These are phyloP conservation scores for Amaranthus hypochondriacus DNA, from an alignment of 148 eudicot species.

Conservation along the genomic window DNA sequence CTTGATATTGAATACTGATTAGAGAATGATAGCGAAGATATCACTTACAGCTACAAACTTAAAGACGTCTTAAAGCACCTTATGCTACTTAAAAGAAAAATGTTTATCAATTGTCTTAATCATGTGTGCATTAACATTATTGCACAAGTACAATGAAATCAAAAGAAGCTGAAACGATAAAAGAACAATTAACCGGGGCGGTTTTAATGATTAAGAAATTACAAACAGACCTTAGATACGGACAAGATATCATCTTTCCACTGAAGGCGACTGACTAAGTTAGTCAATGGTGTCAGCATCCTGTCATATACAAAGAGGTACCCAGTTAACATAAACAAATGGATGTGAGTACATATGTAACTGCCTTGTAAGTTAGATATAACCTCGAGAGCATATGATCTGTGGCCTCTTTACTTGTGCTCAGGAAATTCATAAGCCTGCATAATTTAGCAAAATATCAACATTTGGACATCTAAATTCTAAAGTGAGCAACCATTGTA, in stretches of 20 bases:
- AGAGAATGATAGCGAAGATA: no score
- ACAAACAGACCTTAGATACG: slow-evolving; percentile 42
- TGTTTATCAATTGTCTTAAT: no score
- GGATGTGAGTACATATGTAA: background rate
- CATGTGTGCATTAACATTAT: no score
- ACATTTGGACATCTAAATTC: background rate
- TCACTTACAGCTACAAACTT: no score
- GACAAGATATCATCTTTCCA: slow-evolving; percentile 48
- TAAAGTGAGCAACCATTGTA: background rate
- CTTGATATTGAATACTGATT: no score
- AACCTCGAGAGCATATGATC: slow-evolving; percentile 42
- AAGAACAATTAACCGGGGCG: no score
- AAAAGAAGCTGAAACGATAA: no score
- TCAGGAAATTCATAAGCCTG: slow-evolving; percentile 53
- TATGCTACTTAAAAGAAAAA: no score
- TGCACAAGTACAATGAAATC: no score
- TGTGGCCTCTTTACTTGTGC: slow-evolving; percentile 23
- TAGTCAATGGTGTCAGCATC: slow-evolving; percentile 44
- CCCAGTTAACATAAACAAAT: background rate
- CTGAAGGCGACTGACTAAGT: slow-evolving; percentile 45
- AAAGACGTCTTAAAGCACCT: no score
- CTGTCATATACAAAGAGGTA: slow-evolving; percentile 31
- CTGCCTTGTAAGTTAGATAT: background rate
- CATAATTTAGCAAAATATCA: slow-evolving; percentile 12
- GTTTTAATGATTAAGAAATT: no score